phyloP scores from a whole-genome alignment of 176 grass and related monocot genomes.

The Luzula sylvatica region DNA sequence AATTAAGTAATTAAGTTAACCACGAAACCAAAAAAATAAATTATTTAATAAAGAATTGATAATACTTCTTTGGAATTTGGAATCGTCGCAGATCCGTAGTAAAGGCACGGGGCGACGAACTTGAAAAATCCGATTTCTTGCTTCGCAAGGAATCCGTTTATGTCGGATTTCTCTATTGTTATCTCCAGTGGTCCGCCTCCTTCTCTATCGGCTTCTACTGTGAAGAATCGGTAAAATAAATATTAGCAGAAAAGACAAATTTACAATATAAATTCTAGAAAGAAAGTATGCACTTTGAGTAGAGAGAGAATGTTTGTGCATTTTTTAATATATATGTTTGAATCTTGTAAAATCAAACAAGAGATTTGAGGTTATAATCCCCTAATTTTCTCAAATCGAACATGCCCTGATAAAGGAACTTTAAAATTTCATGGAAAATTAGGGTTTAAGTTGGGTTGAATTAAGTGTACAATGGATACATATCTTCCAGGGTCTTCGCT shows the following conservation, averaged over 20 bases:
- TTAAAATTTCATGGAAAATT: not conserved
- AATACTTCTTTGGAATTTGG: not conserved
- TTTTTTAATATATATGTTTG: not conserved
- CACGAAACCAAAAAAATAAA: not conserved
- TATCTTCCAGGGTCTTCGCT: constrained; percentile 66
- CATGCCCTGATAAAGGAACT: not conserved
- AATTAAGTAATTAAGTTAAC: not conserved
- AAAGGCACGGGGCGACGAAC: constrained; percentile 44
- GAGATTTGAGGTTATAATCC: no score
- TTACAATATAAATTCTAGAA: no score
- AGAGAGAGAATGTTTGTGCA: not conserved
- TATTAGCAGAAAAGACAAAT: no score
- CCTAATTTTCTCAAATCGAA: no score
- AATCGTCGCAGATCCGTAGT: constrained; percentile 14
- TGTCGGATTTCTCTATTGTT: constrained; percentile 32
- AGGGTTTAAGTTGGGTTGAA: no score
- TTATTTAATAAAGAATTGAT: not conserved
- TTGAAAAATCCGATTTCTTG: constrained; percentile 30
- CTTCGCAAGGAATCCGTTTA: constrained; percentile 35
- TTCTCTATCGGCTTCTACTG: constrained; percentile 58
- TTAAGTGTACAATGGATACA: constrained; percentile 21
- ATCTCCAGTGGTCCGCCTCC: constrained; percentile 53
- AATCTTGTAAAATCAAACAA: not conserved
- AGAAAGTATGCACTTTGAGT: no score
- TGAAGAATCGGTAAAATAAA: constrained; percentile 28